Evolutionary conservation across 2,329 filamentous ascomycete genomes (phyloP), one percentile per base, ranked within the genome.

Genomic region (Lomentospora prolificans): DNA sequence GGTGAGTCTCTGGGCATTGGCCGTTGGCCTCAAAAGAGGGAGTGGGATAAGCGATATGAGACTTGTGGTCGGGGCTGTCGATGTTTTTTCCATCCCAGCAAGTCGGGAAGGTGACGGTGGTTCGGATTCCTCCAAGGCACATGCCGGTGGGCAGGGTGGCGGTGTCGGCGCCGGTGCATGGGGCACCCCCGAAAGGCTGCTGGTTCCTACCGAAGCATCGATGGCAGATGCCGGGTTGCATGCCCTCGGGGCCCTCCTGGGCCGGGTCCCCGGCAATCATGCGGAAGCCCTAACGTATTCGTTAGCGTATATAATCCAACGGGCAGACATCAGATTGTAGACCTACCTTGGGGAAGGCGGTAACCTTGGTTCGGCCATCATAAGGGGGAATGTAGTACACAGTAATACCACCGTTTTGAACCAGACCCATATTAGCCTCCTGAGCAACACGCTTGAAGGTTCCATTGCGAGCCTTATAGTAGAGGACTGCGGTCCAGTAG

Each of bases 51-150:
- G 72, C 68, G 59, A 82, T 69, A 60, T 80, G 77, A 24, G 64
- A 72, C 53, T 69, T 71, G 63, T 77, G 76, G 61, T 80, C 72
- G 1, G 69, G 58, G 10, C 70, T 69, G 62, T 80, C 77, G 52
- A 75, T 59, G 58, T 78, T 72, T 39, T 69, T 68, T 41, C 79
- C 79, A 19, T 82, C 72, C 79, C 79, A 81, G 69, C 79, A 82
- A 14, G 70, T 71, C 3, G 73, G 89, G 72, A 95, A 95, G 79
- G 89, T 89, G 58, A 95, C 71, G 70, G 95, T 90, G 46, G 92
- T 75, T 51, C 90, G 86, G 48, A 95, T 66, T 58, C 92, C 92
- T 64, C 95, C 79, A n/a, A 72, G 71, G 72, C 94, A 97, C 71
- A 92, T 84, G 56, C 77, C 78, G 75, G 76, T 61, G 78, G 78